Conservation (phyloP, 805 yeast species). For the Trichomonascus vanleenenianus region DNA sequence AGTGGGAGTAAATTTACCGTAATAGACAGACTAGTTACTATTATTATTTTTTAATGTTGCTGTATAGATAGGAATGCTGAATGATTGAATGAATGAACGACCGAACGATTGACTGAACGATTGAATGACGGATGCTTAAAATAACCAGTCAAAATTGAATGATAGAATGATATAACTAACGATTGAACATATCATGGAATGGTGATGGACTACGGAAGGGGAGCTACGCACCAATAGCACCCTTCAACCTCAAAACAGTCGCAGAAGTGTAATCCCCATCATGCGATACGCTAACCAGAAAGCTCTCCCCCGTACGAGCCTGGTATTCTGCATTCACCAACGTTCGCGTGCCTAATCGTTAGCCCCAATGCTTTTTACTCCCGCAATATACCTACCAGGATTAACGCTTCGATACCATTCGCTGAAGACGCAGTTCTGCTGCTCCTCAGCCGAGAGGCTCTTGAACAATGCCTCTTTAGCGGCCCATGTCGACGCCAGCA, state of each 20-base stretch:
- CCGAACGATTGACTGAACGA: too few species aligned
- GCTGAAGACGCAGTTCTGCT: constrained; percentile 44
- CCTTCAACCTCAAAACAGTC: constrained; percentile 39
- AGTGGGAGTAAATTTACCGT: constrained; percentile 70
- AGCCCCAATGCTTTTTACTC: constrained; percentile 25
- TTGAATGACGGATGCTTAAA: too few species aligned
- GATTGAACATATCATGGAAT: too few species aligned
- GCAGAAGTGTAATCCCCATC: constrained; percentile 56
- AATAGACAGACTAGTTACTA: too few species aligned
- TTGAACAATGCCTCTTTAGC: constrained; percentile 69
- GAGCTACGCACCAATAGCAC: too few species aligned
- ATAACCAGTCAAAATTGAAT: too few species aligned
- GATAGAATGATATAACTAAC: too few species aligned
- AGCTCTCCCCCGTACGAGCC: constrained; percentile 34
- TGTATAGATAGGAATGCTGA: too few species aligned
- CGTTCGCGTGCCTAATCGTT: too few species aligned
- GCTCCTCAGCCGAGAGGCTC: constrained; percentile 43
- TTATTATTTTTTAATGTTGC: too few species aligned
- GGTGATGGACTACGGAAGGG: too few species aligned
- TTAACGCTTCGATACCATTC: constrained; percentile 45
- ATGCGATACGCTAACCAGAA: constrained; percentile 53
- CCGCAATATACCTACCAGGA: constrained; percentile 36
- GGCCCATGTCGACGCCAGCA: constrained; percentile 61
- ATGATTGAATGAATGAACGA: too few species aligned
- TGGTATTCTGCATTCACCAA: constrained; percentile 18